Evolutionary conservation across 2,329 filamentous ascomycete species (phyloP), one percentile per base, ranked within the genome.

Genomic region (Fusarium agapanthi): DNA sequence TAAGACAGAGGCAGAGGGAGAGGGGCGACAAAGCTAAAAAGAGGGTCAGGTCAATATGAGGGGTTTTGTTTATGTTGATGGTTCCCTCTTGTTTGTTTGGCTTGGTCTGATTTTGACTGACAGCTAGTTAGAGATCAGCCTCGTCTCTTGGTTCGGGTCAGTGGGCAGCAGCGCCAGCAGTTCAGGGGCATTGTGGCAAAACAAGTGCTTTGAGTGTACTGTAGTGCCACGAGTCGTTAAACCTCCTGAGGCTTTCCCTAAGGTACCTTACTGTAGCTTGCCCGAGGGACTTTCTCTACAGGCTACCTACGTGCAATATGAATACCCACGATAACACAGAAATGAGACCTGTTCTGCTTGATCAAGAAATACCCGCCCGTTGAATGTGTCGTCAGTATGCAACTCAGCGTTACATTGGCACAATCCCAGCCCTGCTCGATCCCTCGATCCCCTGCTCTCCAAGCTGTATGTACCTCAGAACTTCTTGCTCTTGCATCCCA

Each of bases 131-230:
- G 12, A 44, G 22, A 58, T 32, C 22, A 57, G 59, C 38, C 32
- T 45, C 26, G 53, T 34, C 48, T 51, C 47, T 53, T 44, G 45
- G 12, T 43, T 44, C 20, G 32, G n/a, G 34, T n/a, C 38, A 56
- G 38, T 45, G 15, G 20, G 35, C 35, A 40, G 20, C 40, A 30
- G 41, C 24, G 24, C 24, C 18, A 22, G 40, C 61, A 48, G 57
- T 43, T 71, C 54, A 71, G 70, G 70, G 70, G 70, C 48, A 26
- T 28, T 45, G 70, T 71, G 70, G 70, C 70, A 65, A 72, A 73
- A 66, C 43, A 34, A 38, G 45, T 56, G 45, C 47, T 41, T 30
- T 56, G 37, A 47, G 38, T 64, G 43, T 69, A 54, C 47, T 30
- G 45, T 69, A 54, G 53, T 30, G 45, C 38, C 48, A 63, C 44